Percentiles rank a stretch among this genome's conserved stretches.
These are phyloP conservation scores for Calamus simplicifolius DNA, from an alignment of 176 grass and related monocot genomes.

Conservation along the genomic window DNA sequence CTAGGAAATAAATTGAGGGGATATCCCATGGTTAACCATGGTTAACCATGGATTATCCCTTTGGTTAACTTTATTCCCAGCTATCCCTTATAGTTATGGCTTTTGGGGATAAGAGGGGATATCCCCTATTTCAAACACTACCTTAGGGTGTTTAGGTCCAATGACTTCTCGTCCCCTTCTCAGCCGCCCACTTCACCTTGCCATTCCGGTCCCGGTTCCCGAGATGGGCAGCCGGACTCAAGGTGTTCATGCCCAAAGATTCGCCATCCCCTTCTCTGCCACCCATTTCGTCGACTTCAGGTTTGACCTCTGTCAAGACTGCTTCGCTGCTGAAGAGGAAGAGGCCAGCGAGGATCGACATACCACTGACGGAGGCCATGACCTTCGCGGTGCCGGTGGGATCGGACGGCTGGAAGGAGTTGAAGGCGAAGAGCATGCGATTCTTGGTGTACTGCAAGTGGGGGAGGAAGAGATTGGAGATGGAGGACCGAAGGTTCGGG, in stretches of 20 bases:
- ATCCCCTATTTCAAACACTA: too few relatives aligned
- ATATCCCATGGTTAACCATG: too few relatives aligned
- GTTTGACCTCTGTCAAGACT: background rate
- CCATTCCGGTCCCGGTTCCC: constrained; percentile 33
- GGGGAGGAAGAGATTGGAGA: constrained; percentile 70
- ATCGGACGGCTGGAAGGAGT: constrained; percentile 51
- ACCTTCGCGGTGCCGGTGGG: constrained; percentile 31
- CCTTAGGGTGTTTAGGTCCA: too few relatives aligned
- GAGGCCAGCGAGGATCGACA: constrained; percentile 53
- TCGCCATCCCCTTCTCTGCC: constrained; percentile 12
- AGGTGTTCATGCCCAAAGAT: constrained; percentile 13
- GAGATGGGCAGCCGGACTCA: background rate
- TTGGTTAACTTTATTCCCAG: too few relatives aligned
- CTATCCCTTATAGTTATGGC: too few relatives aligned
- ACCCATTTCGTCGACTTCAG: background rate
- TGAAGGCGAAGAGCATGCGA: constrained; percentile 56
- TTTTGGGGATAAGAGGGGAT: too few relatives aligned
- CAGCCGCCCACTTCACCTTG: constrained; percentile 7
- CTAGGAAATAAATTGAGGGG: too few relatives aligned
- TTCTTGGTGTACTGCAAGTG: constrained; percentile 77
- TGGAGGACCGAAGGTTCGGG: constrained; percentile 99
- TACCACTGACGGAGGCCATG: constrained; percentile 32
- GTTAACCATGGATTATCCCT: too few relatives aligned
- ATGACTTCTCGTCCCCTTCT: constrained; percentile 33
- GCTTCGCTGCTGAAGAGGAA: constrained; percentile 63